Evolutionary conservation across 2,329 filamentous ascomycete species (phyloP).

Genomic region (Lachnellula arida): DNA sequence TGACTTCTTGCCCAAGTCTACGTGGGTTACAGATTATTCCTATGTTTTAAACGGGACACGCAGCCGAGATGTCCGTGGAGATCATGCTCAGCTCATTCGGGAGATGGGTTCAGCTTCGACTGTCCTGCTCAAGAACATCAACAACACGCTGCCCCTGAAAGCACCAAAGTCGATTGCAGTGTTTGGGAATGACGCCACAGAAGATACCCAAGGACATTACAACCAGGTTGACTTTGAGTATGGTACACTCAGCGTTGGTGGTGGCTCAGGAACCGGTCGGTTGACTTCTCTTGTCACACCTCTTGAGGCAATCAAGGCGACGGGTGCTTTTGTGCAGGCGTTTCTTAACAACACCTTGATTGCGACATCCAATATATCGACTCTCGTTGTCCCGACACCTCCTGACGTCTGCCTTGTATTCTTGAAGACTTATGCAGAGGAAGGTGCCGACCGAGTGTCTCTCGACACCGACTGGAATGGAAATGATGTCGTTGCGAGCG

Average conservation of each 20-base stretch:
- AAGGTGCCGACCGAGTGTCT: constrained; percentile 58
- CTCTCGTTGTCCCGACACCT: constrained; percentile 36
- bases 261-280: constrained; percentile 45
- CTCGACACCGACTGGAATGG: constrained; percentile 15
- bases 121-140: constrained; percentile 59
- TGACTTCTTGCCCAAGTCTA: constrained; percentile 10
- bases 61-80: constrained; percentile 70
- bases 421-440: constrained; percentile 63
- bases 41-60: constrained; percentile 77
- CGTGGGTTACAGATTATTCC: constrained; percentile 56
- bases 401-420: constrained; percentile 64
- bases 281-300: constrained; percentile 47
- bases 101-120: constrained; percentile 52
- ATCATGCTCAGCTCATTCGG: constrained; percentile 32
- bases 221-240: constrained; percentile 36
- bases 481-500: constrained; percentile 31
- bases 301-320: constrained; percentile 49
- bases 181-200: constrained; percentile 54
- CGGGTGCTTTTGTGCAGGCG: constrained; percentile 54
- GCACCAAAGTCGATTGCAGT: constrained; percentile 42
- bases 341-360: constrained; percentile 39
- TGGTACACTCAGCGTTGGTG: constrained; percentile 43
- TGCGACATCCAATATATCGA: constrained; percentile 34
- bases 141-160: constrained; percentile 55
- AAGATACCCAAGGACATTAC: constrained; percentile 43